Percentiles rank a stretch among this genome's conserved stretches.
Conservation (phyloP, 2,329 filamentous ascomycete species). For the Penicillium sp. region DNA sequence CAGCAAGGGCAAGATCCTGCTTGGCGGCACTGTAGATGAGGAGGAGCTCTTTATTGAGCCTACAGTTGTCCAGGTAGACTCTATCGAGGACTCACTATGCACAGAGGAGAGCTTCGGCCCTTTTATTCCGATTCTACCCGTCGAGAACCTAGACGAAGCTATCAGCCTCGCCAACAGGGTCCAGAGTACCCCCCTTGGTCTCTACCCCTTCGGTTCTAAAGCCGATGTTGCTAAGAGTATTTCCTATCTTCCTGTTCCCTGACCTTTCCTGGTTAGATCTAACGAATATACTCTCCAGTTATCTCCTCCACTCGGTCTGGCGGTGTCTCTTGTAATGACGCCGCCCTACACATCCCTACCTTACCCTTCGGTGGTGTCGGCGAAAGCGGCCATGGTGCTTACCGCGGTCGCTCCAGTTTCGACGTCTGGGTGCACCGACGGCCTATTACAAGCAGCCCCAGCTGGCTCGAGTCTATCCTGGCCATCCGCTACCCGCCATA, state of each 20-base stretch:
- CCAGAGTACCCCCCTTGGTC: conserved; percentile 77
- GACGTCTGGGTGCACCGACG: conserved; percentile 65
- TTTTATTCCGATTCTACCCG: conserved; percentile 77
- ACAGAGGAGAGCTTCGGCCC: conserved; percentile 88
- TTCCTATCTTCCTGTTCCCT: background rate
- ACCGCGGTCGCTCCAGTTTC: conserved; percentile 72
- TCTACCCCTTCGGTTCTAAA: conserved; percentile 84
- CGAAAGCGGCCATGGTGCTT: conserved; percentile 72
- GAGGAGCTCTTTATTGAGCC: conserved; percentile 82
- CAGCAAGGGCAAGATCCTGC: conserved; percentile 77
- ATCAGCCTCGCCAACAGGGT: conserved; percentile 79
- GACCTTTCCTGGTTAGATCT: background rate
- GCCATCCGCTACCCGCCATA: conserved; percentile 63
- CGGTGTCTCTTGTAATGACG: conserved; percentile 59
- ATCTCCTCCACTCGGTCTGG: conserved; percentile 65
- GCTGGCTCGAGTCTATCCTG: conserved; percentile 61
- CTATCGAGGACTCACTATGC: conserved; percentile 74
- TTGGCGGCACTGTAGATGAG: conserved; percentile 83
- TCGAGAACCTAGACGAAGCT: conserved; percentile 79
- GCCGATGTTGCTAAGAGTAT: conserved; percentile 72
- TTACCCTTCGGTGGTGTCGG: conserved; percentile 83
- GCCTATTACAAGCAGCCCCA: conserved; percentile 58
- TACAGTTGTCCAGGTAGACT: conserved; percentile 78
- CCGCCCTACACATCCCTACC: conserved; percentile 71
- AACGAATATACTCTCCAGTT: conserved; percentile 44